Percentiles rank a stretch among this genome's conserved stretches.
Evolutionary conservation across 2,329 filamentous ascomycete species (phyloP).

Genomic region (Bertia moriformis): DNA sequence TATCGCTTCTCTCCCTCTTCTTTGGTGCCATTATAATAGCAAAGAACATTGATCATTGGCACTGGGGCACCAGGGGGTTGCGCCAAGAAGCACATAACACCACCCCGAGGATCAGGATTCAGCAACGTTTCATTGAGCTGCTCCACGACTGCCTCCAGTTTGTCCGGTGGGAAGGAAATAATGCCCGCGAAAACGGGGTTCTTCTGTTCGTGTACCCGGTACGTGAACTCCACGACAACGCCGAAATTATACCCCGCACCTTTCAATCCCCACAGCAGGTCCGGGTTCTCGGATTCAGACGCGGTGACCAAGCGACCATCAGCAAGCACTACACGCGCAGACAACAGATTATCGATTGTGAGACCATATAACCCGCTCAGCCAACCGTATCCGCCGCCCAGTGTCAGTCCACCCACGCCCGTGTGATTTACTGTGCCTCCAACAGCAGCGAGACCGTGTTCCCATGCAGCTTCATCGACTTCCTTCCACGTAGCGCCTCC

Average conservation of each 20-base stretch:
- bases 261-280: slow-evolving; percentile 24
- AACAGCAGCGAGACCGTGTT: slow-evolving; percentile 38
- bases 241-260: slow-evolving; percentile 27
- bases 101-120: slow-evolving; percentile 8
- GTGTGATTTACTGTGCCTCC: slow-evolving; percentile 50
- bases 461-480: slow-evolving; percentile 32
- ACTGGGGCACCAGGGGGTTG: slow-evolving; percentile 13
- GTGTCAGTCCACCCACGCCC: slow-evolving; percentile 40
- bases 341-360: slow-evolving; percentile 23
- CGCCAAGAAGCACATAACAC: slow-evolving; percentile 4
- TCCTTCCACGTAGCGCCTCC: slow-evolving; percentile 38
- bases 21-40: slow-evolving; percentile 20
- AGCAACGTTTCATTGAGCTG: slow-evolving; percentile 13
- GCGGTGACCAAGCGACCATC: slow-evolving; percentile 18
- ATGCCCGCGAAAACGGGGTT: slow-evolving; percentile 14
- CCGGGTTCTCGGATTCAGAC: slow-evolving; percentile 24
- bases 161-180: slow-evolving; percentile 10
- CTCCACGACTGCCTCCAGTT: slow-evolving; percentile 12
- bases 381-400: slow-evolving; percentile 44
- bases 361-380: slow-evolving; percentile 38
- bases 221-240: slow-evolving; percentile 23
- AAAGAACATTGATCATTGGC: slow-evolving; percentile 11
- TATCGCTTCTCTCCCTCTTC: slow-evolving; percentile 19
- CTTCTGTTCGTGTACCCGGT: slow-evolving; percentile 13
- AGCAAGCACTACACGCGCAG: slow-evolving; percentile 21